Conservation (phyloP, 2,329 filamentous ascomycete genomes). For the Claviceps monticola region DNA sequence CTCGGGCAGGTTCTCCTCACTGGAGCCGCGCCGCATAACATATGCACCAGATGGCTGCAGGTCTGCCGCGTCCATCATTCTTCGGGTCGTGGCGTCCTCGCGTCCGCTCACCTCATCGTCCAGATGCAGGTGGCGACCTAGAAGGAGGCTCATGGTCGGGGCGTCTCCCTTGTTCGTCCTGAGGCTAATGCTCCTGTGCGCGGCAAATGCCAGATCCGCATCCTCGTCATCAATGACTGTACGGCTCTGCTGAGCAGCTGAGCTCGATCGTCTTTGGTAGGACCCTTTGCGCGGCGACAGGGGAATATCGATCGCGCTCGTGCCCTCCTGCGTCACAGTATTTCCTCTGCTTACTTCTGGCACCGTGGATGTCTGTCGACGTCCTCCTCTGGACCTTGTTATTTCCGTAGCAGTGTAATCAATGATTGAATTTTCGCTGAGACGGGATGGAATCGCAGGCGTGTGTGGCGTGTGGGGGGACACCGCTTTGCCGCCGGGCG, state of each 20-base stretch:
- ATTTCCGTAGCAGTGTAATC: constrained; percentile 19
- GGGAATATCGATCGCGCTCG: constrained; percentile 60
- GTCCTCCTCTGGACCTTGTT: constrained; percentile 16
- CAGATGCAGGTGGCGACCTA: constrained; percentile 30
- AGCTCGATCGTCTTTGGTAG: constrained; percentile 51
- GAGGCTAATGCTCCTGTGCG: constrained; percentile 53
- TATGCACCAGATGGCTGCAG: constrained; percentile 25
- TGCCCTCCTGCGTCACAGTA: constrained; percentile 35
- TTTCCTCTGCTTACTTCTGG: constrained; percentile 22
- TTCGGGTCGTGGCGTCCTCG: constrained; percentile 8
- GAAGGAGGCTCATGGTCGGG: constrained; percentile 49
- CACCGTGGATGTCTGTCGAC: constrained; percentile 12
- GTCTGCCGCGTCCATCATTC: constrained; percentile 29
- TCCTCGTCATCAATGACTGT: constrained; percentile 43
- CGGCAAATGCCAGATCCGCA: constrained; percentile 43
- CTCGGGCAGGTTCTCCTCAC: constrained; percentile 32
- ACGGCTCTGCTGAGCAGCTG: constrained; percentile 50
- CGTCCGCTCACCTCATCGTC: constrained; percentile 17
- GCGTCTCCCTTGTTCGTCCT: constrained; percentile 51
- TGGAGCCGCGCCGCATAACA: constrained; percentile 26
- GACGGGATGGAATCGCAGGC: constrained; percentile 81
- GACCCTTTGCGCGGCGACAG: constrained; percentile 49
- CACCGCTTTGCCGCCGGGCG: constrained; percentile 75
- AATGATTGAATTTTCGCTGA: constrained; percentile 74
- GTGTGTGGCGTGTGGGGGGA: constrained; percentile 87